phyloP scores from a whole-genome alignment of 495 filamentous ascomycete species.

The Podospora pseudopauciseta region DNA sequence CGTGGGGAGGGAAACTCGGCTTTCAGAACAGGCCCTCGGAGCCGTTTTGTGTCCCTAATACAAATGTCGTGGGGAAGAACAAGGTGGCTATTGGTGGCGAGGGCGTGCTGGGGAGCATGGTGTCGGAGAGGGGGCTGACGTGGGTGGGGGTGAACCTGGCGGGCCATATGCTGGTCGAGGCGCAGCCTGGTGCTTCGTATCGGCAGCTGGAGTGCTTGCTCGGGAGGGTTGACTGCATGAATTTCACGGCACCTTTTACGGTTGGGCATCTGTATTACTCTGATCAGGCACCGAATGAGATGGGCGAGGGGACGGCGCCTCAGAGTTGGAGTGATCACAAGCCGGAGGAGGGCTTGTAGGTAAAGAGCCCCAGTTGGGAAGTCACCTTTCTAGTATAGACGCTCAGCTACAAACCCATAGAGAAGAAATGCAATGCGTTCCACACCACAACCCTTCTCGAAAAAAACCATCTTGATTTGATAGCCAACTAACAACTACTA shows the following conservation, averaged over 20 bases:
- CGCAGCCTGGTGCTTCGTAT: slow-evolving; percentile 59
- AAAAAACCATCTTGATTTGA: background rate
- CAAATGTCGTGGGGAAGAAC: slow-evolving; percentile 33
- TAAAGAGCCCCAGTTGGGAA: too few relatives aligned
- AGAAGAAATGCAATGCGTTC: background rate
- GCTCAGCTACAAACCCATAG: background rate
- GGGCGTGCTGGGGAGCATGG: slow-evolving; percentile 58
- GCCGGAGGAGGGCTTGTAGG: background rate
- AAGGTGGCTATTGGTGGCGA: slow-evolving; percentile 42
- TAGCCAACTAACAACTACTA: background rate
- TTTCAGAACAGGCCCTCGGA: slow-evolving; percentile 57
- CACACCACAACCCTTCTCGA: background rate
- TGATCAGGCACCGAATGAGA: slow-evolving; percentile 21
- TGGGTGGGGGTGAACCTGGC: slow-evolving; percentile 56
- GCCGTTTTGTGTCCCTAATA: slow-evolving; percentile 64
- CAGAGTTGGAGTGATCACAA: slow-evolving; percentile 29
- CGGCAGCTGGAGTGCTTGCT: slow-evolving; percentile 66
- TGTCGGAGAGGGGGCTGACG: slow-evolving; percentile 67
- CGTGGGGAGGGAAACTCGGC: slow-evolving; percentile 68
- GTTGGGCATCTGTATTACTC: slow-evolving; percentile 14
- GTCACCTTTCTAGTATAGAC: background rate
- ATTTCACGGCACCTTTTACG: slow-evolving; percentile 33
- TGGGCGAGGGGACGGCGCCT: slow-evolving; percentile 32
- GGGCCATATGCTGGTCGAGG: slow-evolving; percentile 66
- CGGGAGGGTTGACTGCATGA: slow-evolving; percentile 51